Base-by-base conservation (phyloP, 345 rosid genomes). In the Rhizophora apiculata region DNA sequence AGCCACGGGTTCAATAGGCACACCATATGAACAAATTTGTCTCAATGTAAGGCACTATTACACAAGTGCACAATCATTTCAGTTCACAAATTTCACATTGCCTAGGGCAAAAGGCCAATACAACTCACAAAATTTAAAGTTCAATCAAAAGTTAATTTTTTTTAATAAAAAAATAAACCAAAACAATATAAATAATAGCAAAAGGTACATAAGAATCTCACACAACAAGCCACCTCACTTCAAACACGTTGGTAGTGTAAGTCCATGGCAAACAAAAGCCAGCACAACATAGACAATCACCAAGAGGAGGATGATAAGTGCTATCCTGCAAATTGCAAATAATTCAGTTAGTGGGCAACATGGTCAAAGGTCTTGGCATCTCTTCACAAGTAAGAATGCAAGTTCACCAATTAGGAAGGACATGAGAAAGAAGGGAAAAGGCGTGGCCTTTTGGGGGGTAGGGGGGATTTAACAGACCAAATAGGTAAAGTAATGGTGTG, bases 261-360 rank as follows among this genome's bases (percentile, higher is more conserved):
- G 68, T 58, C 99, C 97, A 11, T 90, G 88, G 79, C 99, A 92
- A 37, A 86, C 96, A 76, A 88, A 86, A 63, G 91, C 92, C 76
- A 88, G 76, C 6, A 91, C 85, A 26, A 92, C 74, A 56, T 95
- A 95, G 63, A 87, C 68, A 71, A 95, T 74, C 79, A 86, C 75
- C 3, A 91, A 61, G 70, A 95, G 87, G 65, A 86, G 5, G 43
- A 89, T 4, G 65, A 95, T 79, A 48, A 88, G 79, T 1, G 79
- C 89, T 64, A 87, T 83, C 89, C 97, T 95, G 89, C 80, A 83
- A 72, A 53, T 54, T 1, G 1, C 6, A 51, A 73, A 66, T 63
- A 63, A 72, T 26, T 43, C 67, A 72, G 71, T 69, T 54, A 71
- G 78, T 51, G 7, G 48, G 70, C 63, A 62, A 30, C 10, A 26